Evolutionary conservation across 257 asterid genomes (phyloP).

Genomic region (Handroanthus guayacan): DNA sequence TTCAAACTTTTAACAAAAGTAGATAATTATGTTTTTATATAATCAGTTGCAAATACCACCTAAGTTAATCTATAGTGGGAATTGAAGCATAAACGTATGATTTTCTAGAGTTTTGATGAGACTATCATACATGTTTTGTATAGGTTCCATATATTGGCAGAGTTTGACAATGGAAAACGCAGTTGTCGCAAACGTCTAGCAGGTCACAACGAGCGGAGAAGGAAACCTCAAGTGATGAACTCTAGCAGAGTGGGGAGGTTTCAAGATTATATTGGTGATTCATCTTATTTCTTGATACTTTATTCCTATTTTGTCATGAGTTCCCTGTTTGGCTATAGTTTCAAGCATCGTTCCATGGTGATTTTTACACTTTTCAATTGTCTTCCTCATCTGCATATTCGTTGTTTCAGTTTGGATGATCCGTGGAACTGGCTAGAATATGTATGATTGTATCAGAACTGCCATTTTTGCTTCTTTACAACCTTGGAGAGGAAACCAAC

Average conservation of each 20-base stretch:
- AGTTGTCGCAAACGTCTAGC: slow-evolving; percentile 8
- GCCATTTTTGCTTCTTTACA: too few species aligned
- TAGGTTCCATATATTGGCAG: not conserved
- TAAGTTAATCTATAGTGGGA: not conserved
- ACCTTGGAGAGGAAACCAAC: too few species aligned
- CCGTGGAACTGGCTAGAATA: too few species aligned
- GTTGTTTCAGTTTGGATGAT: too few species aligned
- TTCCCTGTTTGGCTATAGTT: not conserved
- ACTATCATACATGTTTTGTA: not conserved
- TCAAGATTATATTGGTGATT: not conserved
- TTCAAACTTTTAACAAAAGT: too few species aligned
- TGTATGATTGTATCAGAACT: too few species aligned
- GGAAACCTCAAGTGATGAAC: not conserved
- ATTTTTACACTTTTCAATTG: too few species aligned
- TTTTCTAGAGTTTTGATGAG: not conserved
- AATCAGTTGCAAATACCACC: too few species aligned
- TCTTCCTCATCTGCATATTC: not conserved
- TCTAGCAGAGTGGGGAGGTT: not conserved
- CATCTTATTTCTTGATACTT: not conserved
- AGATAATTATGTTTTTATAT: too few species aligned
- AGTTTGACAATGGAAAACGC: slow-evolving; percentile 12
- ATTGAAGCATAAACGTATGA: not conserved
- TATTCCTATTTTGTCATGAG: not conserved
- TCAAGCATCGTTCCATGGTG: too few species aligned
- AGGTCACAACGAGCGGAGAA: slow-evolving; percentile 1